phyloP scores from a whole-genome alignment of 1,139 yeast species.

The Debaryomyces subglobosus region DNA sequence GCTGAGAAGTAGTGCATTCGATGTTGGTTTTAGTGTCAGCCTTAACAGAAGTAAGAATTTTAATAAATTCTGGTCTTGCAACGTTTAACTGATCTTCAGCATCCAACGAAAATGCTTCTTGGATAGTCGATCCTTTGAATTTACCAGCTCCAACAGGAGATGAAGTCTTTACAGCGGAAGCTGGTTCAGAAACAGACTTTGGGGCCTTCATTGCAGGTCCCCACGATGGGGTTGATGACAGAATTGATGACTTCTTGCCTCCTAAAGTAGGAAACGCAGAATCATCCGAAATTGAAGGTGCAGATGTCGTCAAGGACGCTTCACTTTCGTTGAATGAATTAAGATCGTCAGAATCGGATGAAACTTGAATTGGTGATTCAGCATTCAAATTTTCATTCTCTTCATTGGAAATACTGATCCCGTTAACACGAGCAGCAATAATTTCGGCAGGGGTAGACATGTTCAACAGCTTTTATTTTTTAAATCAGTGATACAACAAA shows the following conservation, averaged over 20 bases:
- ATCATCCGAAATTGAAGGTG: constrained; percentile 50
- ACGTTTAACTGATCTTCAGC: constrained; percentile 67
- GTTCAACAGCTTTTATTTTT: neutral
- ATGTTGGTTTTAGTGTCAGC: constrained; percentile 65
- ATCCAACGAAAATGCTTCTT: constrained; percentile 74
- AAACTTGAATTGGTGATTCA: constrained; percentile 5
- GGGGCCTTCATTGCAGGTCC: constrained; percentile 43
- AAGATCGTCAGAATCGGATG: constrained; percentile 15
- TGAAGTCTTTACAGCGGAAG: constrained; percentile 28
- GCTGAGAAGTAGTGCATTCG: constrained; percentile 81
- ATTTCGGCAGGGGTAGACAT: constrained; percentile 68
- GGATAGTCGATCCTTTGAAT: constrained; percentile 49
- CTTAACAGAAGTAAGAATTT: constrained; percentile 64
- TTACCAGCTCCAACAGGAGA: constrained; percentile 28
- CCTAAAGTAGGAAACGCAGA: constrained; percentile 78
- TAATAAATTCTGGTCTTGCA: constrained; percentile 64
- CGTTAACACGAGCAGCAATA: constrained; percentile 55
- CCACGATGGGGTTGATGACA: constrained; percentile 23
- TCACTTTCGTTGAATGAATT: constrained; percentile 9
- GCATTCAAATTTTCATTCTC: constrained; percentile 17
- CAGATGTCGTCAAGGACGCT: constrained; percentile 21
- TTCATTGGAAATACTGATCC: constrained; percentile 26
- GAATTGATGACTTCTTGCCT: constrained; percentile 32
- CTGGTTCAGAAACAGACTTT: constrained; percentile 22
- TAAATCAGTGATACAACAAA: constrained; percentile 8